Evolutionary conservation across 805 yeast species (phyloP).

Genomic region (Candida fluviatilis): DNA sequence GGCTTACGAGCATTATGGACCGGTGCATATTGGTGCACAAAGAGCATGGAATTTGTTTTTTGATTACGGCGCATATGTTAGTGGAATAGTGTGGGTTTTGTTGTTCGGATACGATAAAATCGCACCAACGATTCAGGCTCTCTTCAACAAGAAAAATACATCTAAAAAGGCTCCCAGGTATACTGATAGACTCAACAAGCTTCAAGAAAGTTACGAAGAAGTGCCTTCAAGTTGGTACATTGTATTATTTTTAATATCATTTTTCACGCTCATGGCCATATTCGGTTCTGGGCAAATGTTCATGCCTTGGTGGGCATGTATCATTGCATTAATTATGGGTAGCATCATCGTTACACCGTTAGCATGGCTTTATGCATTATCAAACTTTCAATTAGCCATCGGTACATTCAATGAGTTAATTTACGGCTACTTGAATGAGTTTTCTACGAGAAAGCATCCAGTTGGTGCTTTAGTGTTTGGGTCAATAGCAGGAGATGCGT

Average conservation of each 20-base stretch:
- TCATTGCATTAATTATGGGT: slow-evolving; percentile 43
- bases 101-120: slow-evolving; percentile 31
- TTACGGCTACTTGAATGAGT: slow-evolving; percentile 44
- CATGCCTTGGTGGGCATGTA: slow-evolving; percentile 42
- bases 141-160: slow-evolving; percentile 3
- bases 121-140: slow-evolving; percentile 13
- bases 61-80: slow-evolving; percentile 49
- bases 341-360: slow-evolving; percentile 45
- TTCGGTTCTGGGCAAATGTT: slow-evolving; percentile 30
- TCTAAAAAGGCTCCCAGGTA: slow-evolving; percentile 14
- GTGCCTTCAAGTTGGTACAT: slow-evolving; percentile 45
- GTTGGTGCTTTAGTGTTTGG: slow-evolving; percentile 48
- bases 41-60: slow-evolving; percentile 49
- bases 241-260: slow-evolving; percentile 31
- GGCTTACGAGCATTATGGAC: slow-evolving; percentile 43
- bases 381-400: slow-evolving; percentile 49
- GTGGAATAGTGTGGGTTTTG: slow-evolving; percentile 45
- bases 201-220: slow-evolving; percentile 34
- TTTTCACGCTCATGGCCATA: slow-evolving; percentile 28
- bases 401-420: slow-evolving; percentile 49
- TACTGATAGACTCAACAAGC: slow-evolving; percentile 42
- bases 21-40: slow-evolving; percentile 45
- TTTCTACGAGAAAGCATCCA: slow-evolving; percentile 30
- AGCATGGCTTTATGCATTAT: slow-evolving; percentile 46
- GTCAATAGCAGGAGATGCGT: slow-evolving; percentile 51